Base-by-base conservation (phyloP, 2,329 filamentous ascomycete species). In the Penicillium psychrosexuale region DNA sequence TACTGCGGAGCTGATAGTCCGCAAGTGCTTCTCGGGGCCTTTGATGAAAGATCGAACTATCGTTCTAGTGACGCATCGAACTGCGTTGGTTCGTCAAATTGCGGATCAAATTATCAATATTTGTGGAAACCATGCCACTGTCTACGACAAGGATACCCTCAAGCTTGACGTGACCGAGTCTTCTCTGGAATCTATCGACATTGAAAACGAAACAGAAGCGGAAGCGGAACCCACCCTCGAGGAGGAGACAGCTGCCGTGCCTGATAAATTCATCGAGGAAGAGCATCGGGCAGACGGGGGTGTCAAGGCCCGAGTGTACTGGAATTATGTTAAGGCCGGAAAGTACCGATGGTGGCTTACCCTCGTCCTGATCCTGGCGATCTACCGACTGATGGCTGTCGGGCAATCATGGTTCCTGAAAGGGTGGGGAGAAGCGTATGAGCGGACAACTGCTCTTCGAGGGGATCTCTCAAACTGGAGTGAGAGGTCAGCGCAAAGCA, bases 311-410 rank as follows among this genome's bases (percentile, higher is more conserved):
- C 80, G 80, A 7, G 86, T 96, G 0, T 96, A 96, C 67, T 91
- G 89, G 85, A 84, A 86, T 59, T 96, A 96, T 62, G 85, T 96
- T 74, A 88, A 85, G 70, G 90, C 91, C 5, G 91, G 91, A 2
- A 87, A 84, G 12, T 77, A 92, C 42, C 78, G 78, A 53, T 90
- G 86, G 78, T 96, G 91, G 91, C 69, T 75, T 3, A 64, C 84
- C 1, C 78, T 92, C 2, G 76, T 93, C 3, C 33, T 83, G 1
- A 76, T 86, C 12, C 84, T 92, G 56, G 71, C 82, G 6, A 38
- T 85, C 0, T 90, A 85, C 63, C 85, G 91, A 7, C 66, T 85
- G 12, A 75, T 83, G 17, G 82, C 86, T 36, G 78, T 95, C 37
- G 80, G 80, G 1, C 83, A 90, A 65, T 86, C 84, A 1, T 93